Evolutionary conservation across 768 basidiomycete genomes (phyloP), one percentile per base, ranked within the genome.

Genomic region (Boletellus ananas): DNA sequence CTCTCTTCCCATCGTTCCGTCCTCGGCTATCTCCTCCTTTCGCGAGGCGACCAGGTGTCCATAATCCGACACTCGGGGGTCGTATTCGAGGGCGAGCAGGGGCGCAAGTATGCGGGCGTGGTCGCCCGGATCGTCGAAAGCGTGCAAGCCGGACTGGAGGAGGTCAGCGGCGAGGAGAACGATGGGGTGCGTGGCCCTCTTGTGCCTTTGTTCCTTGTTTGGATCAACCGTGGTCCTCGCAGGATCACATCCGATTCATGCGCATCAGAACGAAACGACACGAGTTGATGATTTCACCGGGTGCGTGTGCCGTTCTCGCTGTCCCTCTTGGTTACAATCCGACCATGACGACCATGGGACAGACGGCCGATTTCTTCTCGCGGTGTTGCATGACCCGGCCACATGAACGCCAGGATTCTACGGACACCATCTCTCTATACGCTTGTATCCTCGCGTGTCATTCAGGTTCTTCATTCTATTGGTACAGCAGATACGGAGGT

Each of bases 231-330:
- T 29, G 29, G 18, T n/a, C 23, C 33, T 2, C 20, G 25, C 31
- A 94, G 91, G 93, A 94, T 63, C 86, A 90, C 21, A 76, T 95
- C 39, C 80, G 82, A 52, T 90, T 95, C 61, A 83, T 96, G 80
- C 74, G 93, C 50, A 92, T 95, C 70, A 80, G 94, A 43, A 95
- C 94, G 51, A 90, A 82, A 64, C 79, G 87, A 45, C 94, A 96
- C 66, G 94, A 95, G 63, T 74, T 96, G 50, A 89, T 96, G 86
- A 93, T 96, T 52, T 90, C 94, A 3, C 94, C 94, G 49, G 89
- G 94, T 91, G 29, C 1, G 29, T 29, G 11, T 46, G n/a, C n/a
- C 25, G 85, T 71, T 43, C 38, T 20, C 31, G 20, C 33, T 13
- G n/a, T 20, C 25, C 36, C 11, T 8, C 37, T 37, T 29, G 37